These are phyloP conservation scores for Claviceps humidiphila DNA, from an alignment of 2,329 filamentous ascomycete genomes.

Conservation along the genomic window DNA sequence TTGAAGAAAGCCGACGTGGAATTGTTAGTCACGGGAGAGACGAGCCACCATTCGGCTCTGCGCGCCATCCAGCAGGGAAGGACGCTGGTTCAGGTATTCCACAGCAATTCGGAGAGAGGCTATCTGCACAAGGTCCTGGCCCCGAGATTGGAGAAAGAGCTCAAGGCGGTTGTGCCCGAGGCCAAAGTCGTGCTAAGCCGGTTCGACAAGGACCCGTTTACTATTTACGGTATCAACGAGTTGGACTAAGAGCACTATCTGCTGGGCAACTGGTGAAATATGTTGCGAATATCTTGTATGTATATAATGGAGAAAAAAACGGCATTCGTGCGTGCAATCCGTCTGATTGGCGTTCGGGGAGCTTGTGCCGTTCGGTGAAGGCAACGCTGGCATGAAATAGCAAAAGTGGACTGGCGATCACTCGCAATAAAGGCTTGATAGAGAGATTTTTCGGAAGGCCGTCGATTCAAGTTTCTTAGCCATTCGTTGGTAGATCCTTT, in stretches of 20 bases:
- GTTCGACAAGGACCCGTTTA: conserved; percentile 77
- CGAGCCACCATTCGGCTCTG: conserved; percentile 86
- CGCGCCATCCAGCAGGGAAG: conserved; percentile 73
- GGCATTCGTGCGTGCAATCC: neutral
- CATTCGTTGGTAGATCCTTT: conserved; percentile 10
- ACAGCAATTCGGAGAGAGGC: conserved; percentile 82
- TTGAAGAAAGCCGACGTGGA: conserved; percentile 61
- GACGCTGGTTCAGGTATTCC: conserved; percentile 74
- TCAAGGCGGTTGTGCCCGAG: conserved; percentile 36
- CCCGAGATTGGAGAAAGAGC: conserved; percentile 44
- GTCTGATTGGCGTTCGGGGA: neutral
- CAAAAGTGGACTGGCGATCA: neutral
- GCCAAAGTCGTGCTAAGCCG: conserved; percentile 63
- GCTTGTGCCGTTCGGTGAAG: neutral
- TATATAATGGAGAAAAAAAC: neutral
- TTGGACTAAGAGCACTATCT: conserved; percentile 13
- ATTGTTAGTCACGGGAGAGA: conserved; percentile 79
- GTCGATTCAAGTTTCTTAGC: neutral
- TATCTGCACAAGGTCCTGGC: conserved; percentile 64
- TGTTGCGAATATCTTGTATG: neutral
- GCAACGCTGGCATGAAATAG: neutral
- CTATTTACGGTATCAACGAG: conserved; percentile 46
- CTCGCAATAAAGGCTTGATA: neutral
- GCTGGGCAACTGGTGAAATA: neutral
- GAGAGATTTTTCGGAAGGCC: neutral